Conservation (phyloP, 169 alveolate species). For the Cryptosporidium baileyi region DNA sequence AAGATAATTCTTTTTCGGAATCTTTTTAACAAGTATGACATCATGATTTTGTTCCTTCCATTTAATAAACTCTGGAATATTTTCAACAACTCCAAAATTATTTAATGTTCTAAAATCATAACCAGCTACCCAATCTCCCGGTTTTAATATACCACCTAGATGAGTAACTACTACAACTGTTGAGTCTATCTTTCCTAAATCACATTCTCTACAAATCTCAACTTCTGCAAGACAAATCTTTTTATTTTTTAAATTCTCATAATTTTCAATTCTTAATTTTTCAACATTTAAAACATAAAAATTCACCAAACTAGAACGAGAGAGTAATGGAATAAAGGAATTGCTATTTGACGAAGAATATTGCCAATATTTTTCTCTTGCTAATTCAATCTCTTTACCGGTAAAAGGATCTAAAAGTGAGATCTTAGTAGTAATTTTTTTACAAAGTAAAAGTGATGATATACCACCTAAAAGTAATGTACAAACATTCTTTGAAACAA, state of each 20-base stretch:
- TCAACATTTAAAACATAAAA: constrained; percentile 64
- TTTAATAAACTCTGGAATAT: constrained; percentile 30
- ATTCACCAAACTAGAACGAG: constrained; percentile 54
- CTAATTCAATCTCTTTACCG: constrained; percentile 82
- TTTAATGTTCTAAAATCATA: constrained; percentile 82
- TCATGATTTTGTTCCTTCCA: constrained; percentile 75
- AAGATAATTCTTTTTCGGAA: constrained; percentile 54
- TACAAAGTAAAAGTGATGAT: constrained; percentile 86
- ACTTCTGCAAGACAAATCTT: constrained; percentile 52
- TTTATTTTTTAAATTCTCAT: not conserved
- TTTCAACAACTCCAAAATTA: constrained; percentile 64
- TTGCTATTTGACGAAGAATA: constrained; percentile 70
- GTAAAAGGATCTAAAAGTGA: constrained; percentile 86
- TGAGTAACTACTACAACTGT: constrained; percentile 80
- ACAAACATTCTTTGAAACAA: constrained; percentile 84
- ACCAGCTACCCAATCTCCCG: constrained; percentile 86
- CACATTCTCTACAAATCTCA: constrained; percentile 57
- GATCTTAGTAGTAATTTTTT: constrained; percentile 82
- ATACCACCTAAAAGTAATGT: constrained; percentile 89
- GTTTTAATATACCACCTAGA: constrained; percentile 83
- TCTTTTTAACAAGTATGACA: constrained; percentile 80
- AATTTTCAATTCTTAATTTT: not conserved
- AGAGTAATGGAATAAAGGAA: constrained; percentile 9
- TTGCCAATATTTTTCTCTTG: constrained; percentile 84
- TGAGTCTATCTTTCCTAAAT: constrained; percentile 72